These are phyloP conservation scores for Oryza rufipogon DNA, from an alignment of 176 grass and related monocot species.

Conservation along the genomic window DNA sequence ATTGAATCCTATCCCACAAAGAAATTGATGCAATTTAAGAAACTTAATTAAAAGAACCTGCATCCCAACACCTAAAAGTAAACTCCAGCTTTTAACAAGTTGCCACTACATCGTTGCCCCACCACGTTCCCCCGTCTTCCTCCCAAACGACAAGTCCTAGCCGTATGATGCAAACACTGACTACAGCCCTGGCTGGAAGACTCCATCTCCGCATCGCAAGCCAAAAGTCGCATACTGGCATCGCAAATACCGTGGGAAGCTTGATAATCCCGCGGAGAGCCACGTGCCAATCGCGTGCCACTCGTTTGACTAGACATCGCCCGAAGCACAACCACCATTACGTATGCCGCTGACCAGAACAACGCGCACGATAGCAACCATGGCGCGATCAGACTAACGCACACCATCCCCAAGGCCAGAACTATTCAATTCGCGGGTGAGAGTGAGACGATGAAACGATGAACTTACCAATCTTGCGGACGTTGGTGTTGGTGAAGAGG, in stretches of 20 bases:
- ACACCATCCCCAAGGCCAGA: not conserved
- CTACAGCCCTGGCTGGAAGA: not conserved
- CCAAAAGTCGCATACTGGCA: not conserved
- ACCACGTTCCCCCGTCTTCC: not conserved
- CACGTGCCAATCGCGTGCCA: not conserved
- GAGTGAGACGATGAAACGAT: not conserved
- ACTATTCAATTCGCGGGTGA: not conserved
- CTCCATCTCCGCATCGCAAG: not conserved
- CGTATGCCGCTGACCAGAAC: not conserved
- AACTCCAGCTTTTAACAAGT: conserved; percentile 9
- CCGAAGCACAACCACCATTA: not conserved
- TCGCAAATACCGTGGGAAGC: not conserved
- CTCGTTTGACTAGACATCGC: not conserved
- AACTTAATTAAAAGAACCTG: not conserved
- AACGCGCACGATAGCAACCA: not conserved
- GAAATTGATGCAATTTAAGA: not conserved
- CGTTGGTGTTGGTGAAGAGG: conserved; percentile 85
- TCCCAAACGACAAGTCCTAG: not conserved
- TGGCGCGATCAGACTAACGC: not conserved
- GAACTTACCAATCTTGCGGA: conserved; percentile 76
- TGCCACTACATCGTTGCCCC: not conserved
- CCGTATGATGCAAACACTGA: not conserved
- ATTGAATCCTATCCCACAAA: not conserved
- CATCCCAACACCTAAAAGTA: not conserved
- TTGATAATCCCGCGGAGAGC: not conserved